These are phyloP conservation scores for Cladorrhinum samala DNA, from an alignment of 495 filamentous ascomycete species.

Conservation along the genomic window DNA sequence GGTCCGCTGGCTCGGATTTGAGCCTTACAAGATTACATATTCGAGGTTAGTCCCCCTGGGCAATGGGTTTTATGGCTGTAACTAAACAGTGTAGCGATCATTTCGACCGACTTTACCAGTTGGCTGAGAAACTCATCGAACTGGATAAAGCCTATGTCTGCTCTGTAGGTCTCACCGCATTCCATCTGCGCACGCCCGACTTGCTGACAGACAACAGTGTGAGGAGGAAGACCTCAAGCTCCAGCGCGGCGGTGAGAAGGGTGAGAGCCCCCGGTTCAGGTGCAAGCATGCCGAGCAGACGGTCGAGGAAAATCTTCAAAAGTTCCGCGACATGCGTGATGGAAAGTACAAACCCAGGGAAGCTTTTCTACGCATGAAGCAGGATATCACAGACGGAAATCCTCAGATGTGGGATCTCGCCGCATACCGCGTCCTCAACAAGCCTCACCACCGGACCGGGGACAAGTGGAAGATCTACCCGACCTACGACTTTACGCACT, in stretches of 20 bases:
- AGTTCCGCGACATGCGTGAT: slow-evolving; percentile 87
- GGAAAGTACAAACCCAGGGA: slow-evolving; percentile 84
- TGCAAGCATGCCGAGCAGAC: slow-evolving; percentile 72
- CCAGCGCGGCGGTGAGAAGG: slow-evolving; percentile 72
- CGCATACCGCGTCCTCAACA: slow-evolving; percentile 69
- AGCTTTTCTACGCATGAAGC: slow-evolving; percentile 91
- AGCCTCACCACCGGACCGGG: slow-evolving; percentile 67
- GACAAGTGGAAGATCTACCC: slow-evolving; percentile 80
- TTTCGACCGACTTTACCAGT: slow-evolving; percentile 80
- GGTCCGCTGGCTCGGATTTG: slow-evolving; percentile 77
- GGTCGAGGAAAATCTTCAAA: slow-evolving; percentile 65
- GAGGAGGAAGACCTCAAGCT: slow-evolving; percentile 65
- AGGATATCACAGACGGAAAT: slow-evolving; percentile 54
- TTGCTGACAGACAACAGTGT: not conserved
- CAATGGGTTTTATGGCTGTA: not conserved
- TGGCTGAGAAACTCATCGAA: slow-evolving; percentile 80
- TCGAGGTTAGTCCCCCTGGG: not conserved
- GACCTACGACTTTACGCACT: slow-evolving; percentile 84
- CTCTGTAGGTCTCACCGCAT: slow-evolving; percentile 37
- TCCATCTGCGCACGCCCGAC: too few species aligned
- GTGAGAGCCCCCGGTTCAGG: slow-evolving; percentile 61
- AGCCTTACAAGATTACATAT: slow-evolving; percentile 63
- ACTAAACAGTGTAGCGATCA: slow-evolving; percentile 59
- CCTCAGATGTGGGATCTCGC: slow-evolving; percentile 72
- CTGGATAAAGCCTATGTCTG: slow-evolving; percentile 69